Evolutionary conservation across 371 early-diverging fungal genomes (phyloP).

Genomic region (Gilbertella persicaria): DNA sequence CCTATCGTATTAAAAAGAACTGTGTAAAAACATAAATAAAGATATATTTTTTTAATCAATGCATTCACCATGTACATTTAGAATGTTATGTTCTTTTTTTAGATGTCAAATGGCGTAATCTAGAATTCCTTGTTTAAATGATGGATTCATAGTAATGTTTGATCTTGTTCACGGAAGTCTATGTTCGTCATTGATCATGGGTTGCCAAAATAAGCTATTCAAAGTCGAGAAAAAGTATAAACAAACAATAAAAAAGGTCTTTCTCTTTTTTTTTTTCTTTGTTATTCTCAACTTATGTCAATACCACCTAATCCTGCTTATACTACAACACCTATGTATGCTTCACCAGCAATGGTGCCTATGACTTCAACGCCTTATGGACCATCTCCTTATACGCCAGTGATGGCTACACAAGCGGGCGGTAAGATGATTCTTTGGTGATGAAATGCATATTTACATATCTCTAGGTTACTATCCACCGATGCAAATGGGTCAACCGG

Average conservation of each 20-base stretch:
- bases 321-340: constrained; percentile 9
- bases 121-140: not conserved
- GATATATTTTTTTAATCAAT: too few species aligned
- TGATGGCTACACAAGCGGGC: constrained; percentile 15
- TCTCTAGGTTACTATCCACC: constrained; percentile 18
- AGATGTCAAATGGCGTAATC: not conserved
- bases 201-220: not conserved
- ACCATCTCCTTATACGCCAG: constrained; percentile 15
- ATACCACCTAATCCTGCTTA: constrained; percentile 13
- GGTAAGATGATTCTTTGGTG: too few species aligned
- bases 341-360: constrained; percentile 16
- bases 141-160: not conserved
- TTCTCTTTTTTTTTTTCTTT: constrained; percentile 1
- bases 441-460: not conserved
- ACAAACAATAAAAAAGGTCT: constrained; percentile 3
- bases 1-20: not conserved
- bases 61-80: too few species aligned
- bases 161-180: not conserved
- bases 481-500: constrained; percentile 14
- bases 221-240: not conserved
- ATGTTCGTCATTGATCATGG: constrained; percentile 6
- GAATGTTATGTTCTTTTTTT: too few species aligned
- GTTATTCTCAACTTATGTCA: constrained; percentile 8
- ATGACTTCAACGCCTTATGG: constrained; percentile 18
- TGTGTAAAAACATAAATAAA: not conserved